A percentile compares a stretch with the other conserved stretches of the same genome.
Conservation (phyloP, 2,329 filamentous ascomycete genomes). For the Thelonectria discophora region DNA sequence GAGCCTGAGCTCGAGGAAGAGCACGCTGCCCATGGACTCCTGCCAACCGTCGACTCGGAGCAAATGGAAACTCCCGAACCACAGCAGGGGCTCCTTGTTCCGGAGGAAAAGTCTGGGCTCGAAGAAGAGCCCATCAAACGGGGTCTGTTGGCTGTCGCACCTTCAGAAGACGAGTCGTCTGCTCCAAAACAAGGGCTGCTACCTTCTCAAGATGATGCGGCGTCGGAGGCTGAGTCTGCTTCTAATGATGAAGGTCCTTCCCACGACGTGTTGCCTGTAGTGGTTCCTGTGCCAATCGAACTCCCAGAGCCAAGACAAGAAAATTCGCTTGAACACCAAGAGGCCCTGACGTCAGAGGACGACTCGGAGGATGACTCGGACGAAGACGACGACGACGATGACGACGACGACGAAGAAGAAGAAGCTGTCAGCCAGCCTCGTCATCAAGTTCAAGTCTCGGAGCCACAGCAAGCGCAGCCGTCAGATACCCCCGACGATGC, state of each 20-base stretch:
- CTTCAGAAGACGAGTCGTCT: not conserved
- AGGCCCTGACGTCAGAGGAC: not conserved
- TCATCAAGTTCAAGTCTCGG: not conserved
- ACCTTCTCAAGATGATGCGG: not conserved
- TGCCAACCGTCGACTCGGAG: not conserved
- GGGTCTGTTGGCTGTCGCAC: not conserved
- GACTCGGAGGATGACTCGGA: not conserved
- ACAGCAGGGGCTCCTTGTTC: not conserved
- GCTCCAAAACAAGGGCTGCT: not conserved
- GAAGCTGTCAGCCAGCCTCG: not conserved
- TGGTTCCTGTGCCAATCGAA: too few species aligned
- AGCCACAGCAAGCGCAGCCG: not conserved
- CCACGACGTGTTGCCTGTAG: not conserved
- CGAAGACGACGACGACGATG: not conserved
- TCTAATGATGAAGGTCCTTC: not conserved
- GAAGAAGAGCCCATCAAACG: not conserved
- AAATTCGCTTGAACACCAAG: not conserved
- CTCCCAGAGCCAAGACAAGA: not conserved
- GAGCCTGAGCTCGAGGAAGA: conserved; percentile 1
- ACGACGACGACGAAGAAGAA: not conserved
- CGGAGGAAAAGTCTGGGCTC: not conserved
- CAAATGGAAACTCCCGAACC: not conserved
- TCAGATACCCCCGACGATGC: not conserved
- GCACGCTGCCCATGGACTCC: not conserved
- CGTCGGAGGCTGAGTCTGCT: not conserved